Base-by-base conservation (phyloP, 257 asterid species). In the Capsicum baccatum region DNA sequence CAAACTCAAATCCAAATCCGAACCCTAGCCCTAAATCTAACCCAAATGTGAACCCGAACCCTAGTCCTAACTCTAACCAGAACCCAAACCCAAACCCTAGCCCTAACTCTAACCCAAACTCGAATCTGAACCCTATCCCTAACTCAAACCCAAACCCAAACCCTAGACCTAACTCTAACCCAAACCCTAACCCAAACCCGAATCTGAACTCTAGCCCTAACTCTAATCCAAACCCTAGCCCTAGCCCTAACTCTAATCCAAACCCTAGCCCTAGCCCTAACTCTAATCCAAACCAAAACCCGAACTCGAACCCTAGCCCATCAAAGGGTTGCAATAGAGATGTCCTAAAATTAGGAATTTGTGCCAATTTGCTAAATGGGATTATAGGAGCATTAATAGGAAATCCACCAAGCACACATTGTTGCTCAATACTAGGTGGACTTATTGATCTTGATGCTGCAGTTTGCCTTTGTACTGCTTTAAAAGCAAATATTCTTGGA, bases 361-460 rank as follows among this genome's bases (percentile, higher is more conserved):
- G 97, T 64, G 93, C 94, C 16, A 91, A 93, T 82, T 85, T 93
- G 79, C 92, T 92, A 14, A 87, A 89, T 12, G 94, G 93, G 3
- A 47, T 83, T 80, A 35, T 93, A 15, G 94, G 97, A 7, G 10
- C 89, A 8, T 83, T 81, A 16, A 86, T 93, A 8, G 95, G 95
- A 3, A 89, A 9, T 88, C 94, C 94, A 15, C 94, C 92, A 1
- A 92, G 89, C 35, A 88, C 84, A 83, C 94, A 91, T 3, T 93
- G 97, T 59, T 93, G 95, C 91, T 91, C 93, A 1, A 89, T 84
- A 2, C 90, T 93, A 8, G 92, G 92, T n/a, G 97, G 95, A 13
- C 85, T 90, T 5, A 35, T 91, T 50, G 97, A 93, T 83, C 91
- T 93, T 37, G 97, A 93, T 82, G 95, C 88, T 39, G 94, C 94